Percentiles rank a stretch among this genome's conserved stretches.
Evolutionary conservation across 1,284 basidiomycete species (phyloP).

Genomic region (Cutaneotrichosporon cutaneum): DNA sequence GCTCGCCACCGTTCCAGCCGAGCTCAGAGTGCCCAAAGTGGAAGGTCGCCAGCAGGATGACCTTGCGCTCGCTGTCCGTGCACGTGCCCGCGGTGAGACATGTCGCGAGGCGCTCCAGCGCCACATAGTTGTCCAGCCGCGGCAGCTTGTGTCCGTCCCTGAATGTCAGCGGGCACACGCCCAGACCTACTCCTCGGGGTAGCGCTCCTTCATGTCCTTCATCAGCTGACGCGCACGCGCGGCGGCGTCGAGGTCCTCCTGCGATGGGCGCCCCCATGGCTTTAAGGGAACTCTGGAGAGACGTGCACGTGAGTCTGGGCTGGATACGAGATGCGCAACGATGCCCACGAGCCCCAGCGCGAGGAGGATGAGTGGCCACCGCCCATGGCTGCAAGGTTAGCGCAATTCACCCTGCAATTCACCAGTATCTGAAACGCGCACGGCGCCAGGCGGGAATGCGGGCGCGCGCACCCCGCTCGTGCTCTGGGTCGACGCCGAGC

Average conservation of each 20-base stretch:
- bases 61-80: constrained; percentile 24
- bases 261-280: not conserved
- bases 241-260: not conserved
- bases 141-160: not conserved
- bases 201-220: not conserved
- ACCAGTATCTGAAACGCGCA: not conserved
- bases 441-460: not conserved
- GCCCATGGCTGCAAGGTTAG: not conserved
- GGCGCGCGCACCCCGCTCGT: not conserved
- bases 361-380: not conserved
- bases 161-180: not conserved
- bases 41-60: constrained; percentile 32
- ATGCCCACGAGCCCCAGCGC: not conserved
- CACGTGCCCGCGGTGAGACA: constrained; percentile 27
- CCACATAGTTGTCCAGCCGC: not conserved
- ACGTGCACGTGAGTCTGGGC: not conserved
- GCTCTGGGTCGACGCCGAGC: not conserved
- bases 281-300: not conserved
- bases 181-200: not conserved
- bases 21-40: constrained; percentile 28
- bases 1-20: constrained; percentile 19
- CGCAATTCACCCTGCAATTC: not conserved
- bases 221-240: not conserved
- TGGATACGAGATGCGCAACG: not conserved
- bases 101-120: constrained; percentile 22